Conservation (phyloP, 768 basidiomycete species). For the Mycena sanguinolenta region DNA sequence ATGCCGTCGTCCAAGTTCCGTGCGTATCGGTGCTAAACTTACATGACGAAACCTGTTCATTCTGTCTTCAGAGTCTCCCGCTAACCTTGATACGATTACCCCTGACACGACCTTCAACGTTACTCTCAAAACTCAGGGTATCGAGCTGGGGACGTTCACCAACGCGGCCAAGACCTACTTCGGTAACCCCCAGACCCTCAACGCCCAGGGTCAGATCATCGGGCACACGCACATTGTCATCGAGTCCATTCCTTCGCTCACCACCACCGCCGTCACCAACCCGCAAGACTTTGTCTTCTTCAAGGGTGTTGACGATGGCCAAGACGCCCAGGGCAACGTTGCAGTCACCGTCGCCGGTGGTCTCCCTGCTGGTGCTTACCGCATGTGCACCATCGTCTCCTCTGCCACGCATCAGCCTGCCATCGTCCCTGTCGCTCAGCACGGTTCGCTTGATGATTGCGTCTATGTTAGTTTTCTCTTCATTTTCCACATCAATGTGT, state of each 20-base stretch:
- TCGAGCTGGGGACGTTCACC: slow-evolving; percentile 63
- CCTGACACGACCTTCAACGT: slow-evolving; percentile 60
- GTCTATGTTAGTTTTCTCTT: slow-evolving; percentile 52
- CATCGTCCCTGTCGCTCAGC: slow-evolving; percentile 63
- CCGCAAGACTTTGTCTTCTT: slow-evolving; percentile 69
- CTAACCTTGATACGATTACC: slow-evolving; percentile 55
- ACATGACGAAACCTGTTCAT: no score
- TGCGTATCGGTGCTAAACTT: background rate
- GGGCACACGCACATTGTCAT: slow-evolving; percentile 69
- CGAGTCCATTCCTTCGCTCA: slow-evolving; percentile 3
- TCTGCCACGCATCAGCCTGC: slow-evolving; percentile 65
- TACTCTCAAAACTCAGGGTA: slow-evolving; percentile 51
- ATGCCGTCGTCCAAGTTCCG: slow-evolving; percentile 65
- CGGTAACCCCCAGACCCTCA: slow-evolving; percentile 63
- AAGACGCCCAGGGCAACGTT: slow-evolving; percentile 9
- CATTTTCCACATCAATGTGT: no score
- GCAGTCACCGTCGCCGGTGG: slow-evolving; percentile 58
- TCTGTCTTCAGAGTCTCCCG: slow-evolving; percentile 34
- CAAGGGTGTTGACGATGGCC: slow-evolving; percentile 66
- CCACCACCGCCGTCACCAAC: slow-evolving; percentile 8
- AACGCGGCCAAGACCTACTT: slow-evolving; percentile 66
- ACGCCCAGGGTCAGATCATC: slow-evolving; percentile 55
- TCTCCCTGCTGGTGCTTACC: slow-evolving; percentile 70
- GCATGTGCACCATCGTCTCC: slow-evolving; percentile 65
- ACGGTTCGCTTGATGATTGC: slow-evolving; percentile 62